phyloP scores from a whole-genome alignment of 768 basidiomycete genomes.

The Clitopilus passeckerianus region DNA sequence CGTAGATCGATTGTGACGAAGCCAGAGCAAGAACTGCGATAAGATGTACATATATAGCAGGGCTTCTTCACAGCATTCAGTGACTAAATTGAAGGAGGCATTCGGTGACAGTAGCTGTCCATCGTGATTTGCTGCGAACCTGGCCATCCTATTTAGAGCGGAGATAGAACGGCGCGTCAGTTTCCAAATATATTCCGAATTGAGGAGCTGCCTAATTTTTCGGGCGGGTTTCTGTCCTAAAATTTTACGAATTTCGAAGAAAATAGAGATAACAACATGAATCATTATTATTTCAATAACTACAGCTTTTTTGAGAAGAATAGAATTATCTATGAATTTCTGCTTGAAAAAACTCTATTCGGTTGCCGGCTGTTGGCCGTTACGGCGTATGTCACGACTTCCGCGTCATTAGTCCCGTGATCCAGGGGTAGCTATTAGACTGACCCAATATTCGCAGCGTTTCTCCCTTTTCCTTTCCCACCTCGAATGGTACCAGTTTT shows the following conservation, averaged over 20 bases:
- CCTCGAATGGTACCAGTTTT: constrained; percentile 43
- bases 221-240: neutral
- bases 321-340: neutral
- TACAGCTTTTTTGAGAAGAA: neutral
- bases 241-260: neutral
- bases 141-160: neutral
- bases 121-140: neutral
- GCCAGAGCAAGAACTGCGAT: no score
- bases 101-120: neutral
- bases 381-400: neutral
- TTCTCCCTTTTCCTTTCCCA: constrained; percentile 1
- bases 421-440: neutral
- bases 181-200: neutral
- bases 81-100: no score
- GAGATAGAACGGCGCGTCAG: neutral
- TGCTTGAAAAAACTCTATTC: neutral
- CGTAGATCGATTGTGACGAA: no score
- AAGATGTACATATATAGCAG: no score
- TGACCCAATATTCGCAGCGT: neutral
- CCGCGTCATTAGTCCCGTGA: neutral
- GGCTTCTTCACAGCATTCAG: no score
- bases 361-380: neutral
- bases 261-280: neutral
- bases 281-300: neutral
- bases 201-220: neutral